Evolutionary conservation across 139 green algal genomes (phyloP), one percentile per base, ranked within the genome.

Genomic region (Chlorella sp.): DNA sequence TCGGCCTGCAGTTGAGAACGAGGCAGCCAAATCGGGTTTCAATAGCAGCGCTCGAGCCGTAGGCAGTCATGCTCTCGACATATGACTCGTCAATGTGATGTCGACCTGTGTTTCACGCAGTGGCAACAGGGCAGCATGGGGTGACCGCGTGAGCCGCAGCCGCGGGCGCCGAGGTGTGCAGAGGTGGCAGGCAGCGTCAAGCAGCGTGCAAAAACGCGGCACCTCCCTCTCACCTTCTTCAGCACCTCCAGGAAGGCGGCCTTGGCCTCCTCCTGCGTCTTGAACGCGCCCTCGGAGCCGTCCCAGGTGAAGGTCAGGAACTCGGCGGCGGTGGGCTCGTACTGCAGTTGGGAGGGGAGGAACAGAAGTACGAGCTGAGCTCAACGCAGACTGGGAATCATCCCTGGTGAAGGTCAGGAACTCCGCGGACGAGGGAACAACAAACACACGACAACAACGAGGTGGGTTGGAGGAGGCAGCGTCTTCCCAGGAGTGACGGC

Each of bases 1-100:
- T 96, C 92, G 4, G 94, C 91, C 76, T 92, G 83, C 76, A 40
- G 7, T 54, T 11, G 34, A 40, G 20, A 70, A 30, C 51, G 8
- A 20, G 48, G 1, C 11, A 67, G 32, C 44, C 26, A 72, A 17
- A 83, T 40, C n/a, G n/a, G n/a, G n/a, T n/a, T n/a, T n/a, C n/a
- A n/a, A n/a, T n/a, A n/a, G n/a, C n/a, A n/a, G n/a, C n/a, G n/a
- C n/a, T n/a, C n/a, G n/a, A n/a, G n/a, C n/a, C n/a, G n/a, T n/a
- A n/a, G n/a, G n/a, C n/a, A n/a, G n/a, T n/a, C n/a, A n/a, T n/a
- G n/a, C n/a, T n/a, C n/a, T n/a, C n/a, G n/a, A n/a, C n/a, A n/a
- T n/a, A n/a, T n/a, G n/a, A n/a, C n/a, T n/a, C n/a, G n/a, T n/a
- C n/a, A n/a, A n/a, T n/a, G n/a, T n/a, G n/a, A n/a, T n/a, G n/a